Percentiles rank a stretch among this genome's conserved stretches.
Conservation (phyloP, 208 protist genomes). For the Crithidia thermophila region DNA sequence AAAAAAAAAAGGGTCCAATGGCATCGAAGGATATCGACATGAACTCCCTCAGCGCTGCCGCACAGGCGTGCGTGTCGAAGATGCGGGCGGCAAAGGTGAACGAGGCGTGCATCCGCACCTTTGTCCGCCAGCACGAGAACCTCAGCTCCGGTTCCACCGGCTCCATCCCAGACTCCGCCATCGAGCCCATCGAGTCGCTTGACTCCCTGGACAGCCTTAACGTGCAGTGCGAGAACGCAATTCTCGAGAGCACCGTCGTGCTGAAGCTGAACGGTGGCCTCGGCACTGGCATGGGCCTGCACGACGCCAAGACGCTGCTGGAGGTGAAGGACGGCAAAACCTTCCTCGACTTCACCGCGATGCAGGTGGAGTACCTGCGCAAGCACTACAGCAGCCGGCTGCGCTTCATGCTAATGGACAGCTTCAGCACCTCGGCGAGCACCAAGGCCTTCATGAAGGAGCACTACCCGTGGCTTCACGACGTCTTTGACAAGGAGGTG, state of each 20-base stretch:
- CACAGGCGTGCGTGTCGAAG: constrained; percentile 63
- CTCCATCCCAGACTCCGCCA: constrained; percentile 53
- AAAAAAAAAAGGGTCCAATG: constrained; percentile 8
- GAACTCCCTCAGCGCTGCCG: constrained; percentile 39
- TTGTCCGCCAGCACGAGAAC: constrained; percentile 59
- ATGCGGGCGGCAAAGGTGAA: constrained; percentile 66
- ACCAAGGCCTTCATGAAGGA: constrained; percentile 77
- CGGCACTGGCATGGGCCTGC: constrained; percentile 91
- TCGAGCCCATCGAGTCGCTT: constrained; percentile 48
- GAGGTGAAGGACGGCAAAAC: constrained; percentile 90
- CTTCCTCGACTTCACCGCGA: constrained; percentile 98
- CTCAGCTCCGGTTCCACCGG: constrained; percentile 53
- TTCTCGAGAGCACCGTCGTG: constrained; percentile 92
- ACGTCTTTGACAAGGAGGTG: constrained; percentile 62
- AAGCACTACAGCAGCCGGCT: constrained; percentile 83
- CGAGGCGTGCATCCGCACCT: constrained; percentile 66
- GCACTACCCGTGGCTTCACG: constrained; percentile 51
- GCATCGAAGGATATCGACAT: constrained; percentile 24
- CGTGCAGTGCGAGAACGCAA: constrained; percentile 20
- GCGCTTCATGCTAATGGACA: constrained; percentile 99
- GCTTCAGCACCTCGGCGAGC: constrained; percentile 97
- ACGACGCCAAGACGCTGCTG: constrained; percentile 93
- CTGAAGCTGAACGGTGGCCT: constrained; percentile 98
- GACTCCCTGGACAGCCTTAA: constrained; percentile 43
- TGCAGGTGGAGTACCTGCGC: constrained; percentile 95